A percentile compares a stretch with the other conserved stretches of the same genome.
Evolutionary conservation across 495 filamentous ascomycete genomes (phyloP).

Genomic region (Endocarpon pusillum): DNA sequence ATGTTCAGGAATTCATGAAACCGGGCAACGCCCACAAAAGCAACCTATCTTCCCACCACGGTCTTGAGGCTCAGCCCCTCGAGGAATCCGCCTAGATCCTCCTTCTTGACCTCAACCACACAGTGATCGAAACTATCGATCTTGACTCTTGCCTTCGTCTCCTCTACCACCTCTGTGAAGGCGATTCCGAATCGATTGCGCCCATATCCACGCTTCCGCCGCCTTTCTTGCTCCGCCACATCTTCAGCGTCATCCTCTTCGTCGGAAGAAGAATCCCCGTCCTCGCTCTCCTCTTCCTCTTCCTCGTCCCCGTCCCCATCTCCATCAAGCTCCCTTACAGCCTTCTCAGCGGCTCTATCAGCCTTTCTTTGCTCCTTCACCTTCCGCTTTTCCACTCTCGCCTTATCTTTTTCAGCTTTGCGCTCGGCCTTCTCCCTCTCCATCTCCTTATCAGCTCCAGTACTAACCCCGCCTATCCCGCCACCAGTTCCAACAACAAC

Average conservation of each 20-base stretch:
- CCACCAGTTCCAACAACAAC: slow-evolving; percentile 80
- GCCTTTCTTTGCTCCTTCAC: slow-evolving; percentile 18
- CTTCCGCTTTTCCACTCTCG: slow-evolving; percentile 41
- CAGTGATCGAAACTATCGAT: slow-evolving; percentile 97
- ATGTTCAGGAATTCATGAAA: too few species aligned
- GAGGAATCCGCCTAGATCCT: slow-evolving; percentile 81
- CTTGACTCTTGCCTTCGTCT: slow-evolving; percentile 75
- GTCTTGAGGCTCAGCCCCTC: slow-evolving; percentile 82
- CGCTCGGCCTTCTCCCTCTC: slow-evolving; percentile 40
- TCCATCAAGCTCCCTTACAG: slow-evolving; percentile 22
- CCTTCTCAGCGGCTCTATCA: slow-evolving; percentile 15
- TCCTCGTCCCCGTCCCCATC: slow-evolving; percentile 32
- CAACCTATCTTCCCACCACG: slow-evolving; percentile 55
- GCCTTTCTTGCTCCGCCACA: slow-evolving; percentile 42
- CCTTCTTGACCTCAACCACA: slow-evolving; percentile 90
- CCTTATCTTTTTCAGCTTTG: slow-evolving; percentile 39
- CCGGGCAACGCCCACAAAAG: not conserved
- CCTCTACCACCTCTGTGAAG: slow-evolving; percentile 85
- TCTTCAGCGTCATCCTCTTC: slow-evolving; percentile 36
- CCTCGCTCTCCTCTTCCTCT: slow-evolving; percentile 37
- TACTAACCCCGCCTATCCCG: slow-evolving; percentile 44
- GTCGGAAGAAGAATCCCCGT: slow-evolving; percentile 39
- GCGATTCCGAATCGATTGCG: slow-evolving; percentile 84
- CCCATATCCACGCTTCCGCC: slow-evolving; percentile 43
- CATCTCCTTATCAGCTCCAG: slow-evolving; percentile 47